Percentiles rank a stretch among this genome's conserved stretches.
phyloP scores from a whole-genome alignment of 75 land plant genomes.

The Sequoiadendron giganteum region DNA sequence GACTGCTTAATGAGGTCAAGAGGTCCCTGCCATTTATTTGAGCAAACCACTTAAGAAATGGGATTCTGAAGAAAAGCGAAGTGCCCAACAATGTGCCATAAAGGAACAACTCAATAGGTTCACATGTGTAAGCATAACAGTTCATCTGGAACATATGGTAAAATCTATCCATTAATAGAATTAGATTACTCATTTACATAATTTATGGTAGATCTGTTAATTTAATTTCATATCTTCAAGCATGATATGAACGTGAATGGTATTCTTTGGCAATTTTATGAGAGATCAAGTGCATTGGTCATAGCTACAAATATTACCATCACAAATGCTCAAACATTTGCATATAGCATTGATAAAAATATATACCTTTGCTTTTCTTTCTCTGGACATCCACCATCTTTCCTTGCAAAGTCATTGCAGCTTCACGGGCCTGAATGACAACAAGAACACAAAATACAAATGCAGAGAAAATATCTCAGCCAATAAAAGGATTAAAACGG shows the following conservation, averaged over 20 bases:
- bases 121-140: not conserved
- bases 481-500: not conserved
- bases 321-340: not conserved
- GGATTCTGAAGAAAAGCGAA: not conserved
- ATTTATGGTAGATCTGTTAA: not conserved
- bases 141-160: not conserved
- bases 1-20: not conserved
- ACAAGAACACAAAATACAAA: constrained; percentile 7
- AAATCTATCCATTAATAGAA: not conserved
- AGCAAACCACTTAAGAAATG: not conserved
- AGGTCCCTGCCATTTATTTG: not conserved
- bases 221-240: not conserved
- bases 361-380: constrained; percentile 85
- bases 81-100: not conserved
- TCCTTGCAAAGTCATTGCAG: constrained; percentile 69
- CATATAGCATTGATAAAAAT: not conserved
- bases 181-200: not conserved
- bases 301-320: not conserved
- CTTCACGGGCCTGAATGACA: constrained; percentile 79
- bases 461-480: not conserved
- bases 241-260: not conserved
- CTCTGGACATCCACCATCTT: constrained; percentile 89
- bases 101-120: not conserved
- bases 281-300: not conserved
- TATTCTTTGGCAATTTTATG: not conserved